Evolutionary conservation across 2,329 filamentous ascomycete genomes (phyloP).

Genomic region (Colletotrichum tropicale): DNA sequence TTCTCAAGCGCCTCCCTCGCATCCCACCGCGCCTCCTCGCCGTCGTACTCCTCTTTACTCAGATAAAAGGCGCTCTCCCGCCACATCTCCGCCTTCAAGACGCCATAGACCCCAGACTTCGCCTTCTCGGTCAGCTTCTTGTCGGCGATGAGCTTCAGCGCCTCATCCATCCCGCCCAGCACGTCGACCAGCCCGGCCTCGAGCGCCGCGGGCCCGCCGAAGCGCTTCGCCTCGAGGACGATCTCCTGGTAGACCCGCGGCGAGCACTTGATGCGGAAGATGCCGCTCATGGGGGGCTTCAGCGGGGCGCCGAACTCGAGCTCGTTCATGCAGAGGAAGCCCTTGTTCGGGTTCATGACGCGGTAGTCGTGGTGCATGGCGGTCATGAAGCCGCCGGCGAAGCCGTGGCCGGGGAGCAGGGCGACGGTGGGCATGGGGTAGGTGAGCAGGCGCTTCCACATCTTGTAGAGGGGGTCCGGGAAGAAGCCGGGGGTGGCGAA

Average conservation of each 20-base stretch:
- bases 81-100: constrained; percentile 79
- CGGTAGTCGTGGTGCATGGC: constrained; percentile 86
- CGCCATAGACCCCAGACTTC: constrained; percentile 69
- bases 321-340: constrained; percentile 84
- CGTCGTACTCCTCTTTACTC: constrained; percentile 53
- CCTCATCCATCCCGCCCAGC: constrained; percentile 68
- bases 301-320: constrained; percentile 80
- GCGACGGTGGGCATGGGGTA: constrained; percentile 85
- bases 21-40: constrained; percentile 54
- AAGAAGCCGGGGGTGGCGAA: constrained; percentile 65
- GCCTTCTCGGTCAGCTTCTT: constrained; percentile 65
- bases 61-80: constrained; percentile 66
- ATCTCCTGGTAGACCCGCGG: constrained; percentile 64
- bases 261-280: constrained; percentile 72
- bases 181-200: constrained; percentile 72
- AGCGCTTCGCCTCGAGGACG: constrained; percentile 76
- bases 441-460: constrained; percentile 65
- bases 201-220: constrained; percentile 66
- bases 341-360: constrained; percentile 71
- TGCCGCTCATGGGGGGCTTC: constrained; percentile 72
- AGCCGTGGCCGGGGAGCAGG: constrained; percentile 81
- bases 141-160: constrained; percentile 62
- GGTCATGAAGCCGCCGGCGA: constrained; percentile 82
- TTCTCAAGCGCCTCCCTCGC: constrained; percentile 44
- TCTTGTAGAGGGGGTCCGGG: constrained; percentile 61